Conservation (phyloP, 495 filamentous ascomycete genomes). For the Aspergillus saccharolyticus region DNA sequence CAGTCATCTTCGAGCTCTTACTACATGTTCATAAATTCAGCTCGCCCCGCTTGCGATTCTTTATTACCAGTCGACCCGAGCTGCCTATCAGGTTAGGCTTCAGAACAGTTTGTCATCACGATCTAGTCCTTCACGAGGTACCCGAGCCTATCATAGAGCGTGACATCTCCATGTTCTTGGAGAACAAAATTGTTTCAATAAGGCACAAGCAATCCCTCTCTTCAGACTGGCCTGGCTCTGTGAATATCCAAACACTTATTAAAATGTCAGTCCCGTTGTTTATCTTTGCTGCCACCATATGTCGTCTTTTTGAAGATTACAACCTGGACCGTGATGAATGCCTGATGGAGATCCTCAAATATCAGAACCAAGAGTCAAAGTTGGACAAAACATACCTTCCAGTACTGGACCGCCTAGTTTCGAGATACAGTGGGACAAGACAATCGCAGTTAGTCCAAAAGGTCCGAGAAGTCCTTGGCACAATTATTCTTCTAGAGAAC, state of each 20-base stretch:
- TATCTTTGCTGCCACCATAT: not conserved
- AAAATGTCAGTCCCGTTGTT: not conserved
- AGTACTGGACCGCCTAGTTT: conserved; percentile 1
- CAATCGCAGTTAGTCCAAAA: not conserved
- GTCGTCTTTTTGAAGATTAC: not conserved
- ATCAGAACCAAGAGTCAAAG: not conserved
- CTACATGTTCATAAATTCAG: not conserved
- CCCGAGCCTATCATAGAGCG: no score
- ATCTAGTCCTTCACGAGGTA: no score
- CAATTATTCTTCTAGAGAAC: conserved; percentile 20
- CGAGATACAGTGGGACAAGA: conserved; percentile 3
- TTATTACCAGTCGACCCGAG: no score
- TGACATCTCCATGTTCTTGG: no score
- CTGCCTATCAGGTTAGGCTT: no score
- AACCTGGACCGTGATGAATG: not conserved
- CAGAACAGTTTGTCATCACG: no score
- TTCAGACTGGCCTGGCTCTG: no score
- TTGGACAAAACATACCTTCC: conserved; percentile 12
- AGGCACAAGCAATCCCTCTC: no score
- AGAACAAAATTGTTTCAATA: no score
- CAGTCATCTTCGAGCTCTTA: not conserved
- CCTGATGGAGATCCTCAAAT: not conserved
- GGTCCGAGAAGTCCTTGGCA: conserved; percentile 19
- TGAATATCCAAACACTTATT: no score
- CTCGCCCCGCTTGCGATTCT: no score